Percentiles rank a stretch among this genome's conserved stretches.
These are phyloP conservation scores for Moniliella sp. DNA, from an alignment of 1,284 basidiomycete species.

Conservation along the genomic window DNA sequence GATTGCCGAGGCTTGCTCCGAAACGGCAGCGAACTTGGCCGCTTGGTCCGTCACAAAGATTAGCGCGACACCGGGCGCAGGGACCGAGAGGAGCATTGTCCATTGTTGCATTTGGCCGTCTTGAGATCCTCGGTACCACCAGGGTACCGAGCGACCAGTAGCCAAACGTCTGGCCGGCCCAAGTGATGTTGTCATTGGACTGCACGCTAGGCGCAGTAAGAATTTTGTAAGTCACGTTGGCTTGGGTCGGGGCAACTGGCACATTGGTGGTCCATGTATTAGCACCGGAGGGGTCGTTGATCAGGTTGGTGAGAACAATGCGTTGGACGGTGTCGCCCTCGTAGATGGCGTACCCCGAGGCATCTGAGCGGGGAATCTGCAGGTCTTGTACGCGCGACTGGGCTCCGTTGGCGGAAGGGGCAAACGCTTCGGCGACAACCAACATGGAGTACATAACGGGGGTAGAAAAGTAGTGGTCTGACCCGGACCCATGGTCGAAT, in stretches of 20 bases:
- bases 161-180: constrained; percentile 52
- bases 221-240: constrained; percentile 26
- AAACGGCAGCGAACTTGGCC: constrained; percentile 1
- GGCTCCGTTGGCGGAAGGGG: background rate
- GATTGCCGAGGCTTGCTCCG: constrained; percentile 2
- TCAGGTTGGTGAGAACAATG: constrained; percentile 47
- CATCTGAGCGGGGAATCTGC: constrained; percentile 14
- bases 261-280: constrained; percentile 7
- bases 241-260: background rate
- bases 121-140: constrained; percentile 40
- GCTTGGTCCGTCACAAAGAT: constrained; percentile 39
- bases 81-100: constrained; percentile 45
- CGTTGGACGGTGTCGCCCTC: constrained; percentile 38
- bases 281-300: constrained; percentile 33
- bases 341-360: constrained; percentile 53
- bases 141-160: constrained; percentile 49
- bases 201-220: constrained; percentile 42
- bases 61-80: constrained; percentile 51
- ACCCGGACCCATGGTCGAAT: constrained; percentile 21
- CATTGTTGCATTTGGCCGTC: constrained; percentile 42
- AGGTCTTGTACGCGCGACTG: constrained; percentile 3
- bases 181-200: constrained; percentile 50
- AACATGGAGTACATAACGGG: constrained; percentile 42
- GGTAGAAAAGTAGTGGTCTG: constrained; percentile 40
- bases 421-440: constrained; percentile 48